phyloP scores from a whole-genome alignment of 2,329 filamentous ascomycete genomes.

The Fusarium aywerte region DNA sequence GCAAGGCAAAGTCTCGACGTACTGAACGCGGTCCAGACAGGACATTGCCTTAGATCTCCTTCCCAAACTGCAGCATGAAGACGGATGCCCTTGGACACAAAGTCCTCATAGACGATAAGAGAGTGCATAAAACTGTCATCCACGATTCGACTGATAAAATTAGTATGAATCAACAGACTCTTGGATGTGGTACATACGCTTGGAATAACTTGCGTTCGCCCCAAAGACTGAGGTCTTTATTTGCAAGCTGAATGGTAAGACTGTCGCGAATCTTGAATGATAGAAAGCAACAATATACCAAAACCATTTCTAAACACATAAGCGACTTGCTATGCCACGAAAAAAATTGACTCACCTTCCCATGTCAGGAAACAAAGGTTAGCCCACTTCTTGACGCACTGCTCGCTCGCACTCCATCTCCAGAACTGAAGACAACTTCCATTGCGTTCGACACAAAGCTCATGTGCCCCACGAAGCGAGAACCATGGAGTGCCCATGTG shows the following conservation, averaged over 20 bases:
- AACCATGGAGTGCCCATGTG: constrained; percentile 57
- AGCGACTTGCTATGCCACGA: background rate
- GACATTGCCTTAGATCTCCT: constrained; percentile 64
- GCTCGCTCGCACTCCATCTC: constrained; percentile 60
- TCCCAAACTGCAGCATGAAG: constrained; percentile 67
- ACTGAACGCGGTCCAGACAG: constrained; percentile 74
- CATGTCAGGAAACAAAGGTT: constrained; percentile 67
- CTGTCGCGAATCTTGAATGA: constrained; percentile 64
- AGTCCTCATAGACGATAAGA: constrained; percentile 65
- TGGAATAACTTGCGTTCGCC: constrained; percentile 66
- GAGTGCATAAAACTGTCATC: constrained; percentile 66
- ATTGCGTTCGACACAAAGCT: constrained; percentile 63
- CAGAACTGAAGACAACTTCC: constrained; percentile 62
- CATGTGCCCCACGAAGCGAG: constrained; percentile 63
- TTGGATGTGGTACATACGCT: constrained; percentile 57
- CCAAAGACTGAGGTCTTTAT: constrained; percentile 59
- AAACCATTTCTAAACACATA: constrained; percentile 62
- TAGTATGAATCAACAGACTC: background rate
- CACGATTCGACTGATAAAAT: constrained; percentile 60
- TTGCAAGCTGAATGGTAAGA: constrained; percentile 56
- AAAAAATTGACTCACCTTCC: constrained; percentile 60
- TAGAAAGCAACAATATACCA: constrained; percentile 69
- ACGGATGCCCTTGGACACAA: constrained; percentile 59
- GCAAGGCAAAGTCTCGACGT: constrained; percentile 35
- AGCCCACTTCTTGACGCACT: constrained; percentile 63